Base-by-base conservation (phyloP, 257 asterid species). In the Salvia hispanica region DNA sequence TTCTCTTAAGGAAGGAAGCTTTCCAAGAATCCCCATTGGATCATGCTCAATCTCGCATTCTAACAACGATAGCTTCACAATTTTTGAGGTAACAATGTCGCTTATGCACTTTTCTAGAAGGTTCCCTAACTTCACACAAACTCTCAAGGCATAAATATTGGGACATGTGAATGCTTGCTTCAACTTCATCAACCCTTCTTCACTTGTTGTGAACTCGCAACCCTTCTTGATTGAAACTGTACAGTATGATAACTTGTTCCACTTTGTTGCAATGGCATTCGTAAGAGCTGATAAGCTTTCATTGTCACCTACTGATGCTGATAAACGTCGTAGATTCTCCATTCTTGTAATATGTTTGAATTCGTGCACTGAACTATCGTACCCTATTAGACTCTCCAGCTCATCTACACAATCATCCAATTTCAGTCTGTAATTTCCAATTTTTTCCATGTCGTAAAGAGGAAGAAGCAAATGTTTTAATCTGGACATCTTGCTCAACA, bases 381-480 rank as follows among this genome's bases (percentile, higher is more conserved):
- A 54, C 4, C 8, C 59, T 3, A 21, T 21, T 12, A 54, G 59
- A 25, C 39, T 54, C 59, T 54, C 59, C 28, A 54, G 5, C 14
- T 54, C 39, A 28, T 54, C 39, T 58, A 36, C 21, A 18, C 53
- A 12, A 2, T 59, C 50, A 39, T 66, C 61, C 53, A 73, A 33
- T 10, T 50, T 21, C 40, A 73, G 3, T 34, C 11, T 5, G 16
- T 61, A 40, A 4, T 67, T 68, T 46, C 39, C 56, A 2, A 10
- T 5, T 8, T 4, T 5, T 33, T 36, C 15, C 60, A 0, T 47
- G 13, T 33, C 33, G 47, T 40, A 61, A 2, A 5, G 25, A 7
- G 72, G 70, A 59, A 77, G 67, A 2, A 7, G 3, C 54, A 78
- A 46, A 34, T 64, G 50, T 42, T 15, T 74, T 18, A 78, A n/a